Base-by-base conservation (phyloP, 73 alveolate genomes). In the Paramecium sexaurelia region DNA sequence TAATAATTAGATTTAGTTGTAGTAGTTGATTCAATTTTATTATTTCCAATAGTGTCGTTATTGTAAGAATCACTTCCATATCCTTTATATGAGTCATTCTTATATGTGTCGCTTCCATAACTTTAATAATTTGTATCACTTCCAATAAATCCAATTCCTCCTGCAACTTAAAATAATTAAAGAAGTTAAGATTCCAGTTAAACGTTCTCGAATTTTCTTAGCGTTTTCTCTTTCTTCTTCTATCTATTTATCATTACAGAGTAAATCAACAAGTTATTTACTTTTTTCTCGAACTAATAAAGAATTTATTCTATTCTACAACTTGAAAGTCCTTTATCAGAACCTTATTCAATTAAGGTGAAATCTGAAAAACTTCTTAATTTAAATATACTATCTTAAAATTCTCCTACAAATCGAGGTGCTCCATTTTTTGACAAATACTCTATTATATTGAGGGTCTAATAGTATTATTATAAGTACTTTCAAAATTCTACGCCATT, bases 151-250 rank as follows among this genome's bases (percentile, higher is more conserved):
- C 47, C 40, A 0, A 43, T 61, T 24, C 90, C 90, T 40, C 90
- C 90, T 37, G 75, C 73, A 78, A 75, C 90, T 78, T 17, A 17
- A 3, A 45, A 13, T 51, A 51, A n/a, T 51, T 17, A 51, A 43
- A 10, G 8, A 10, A 43, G 13, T 15, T 6, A 51, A 51, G 10
- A 29, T 39, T 7, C 90, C 90, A n/a, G 68, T 55, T 17, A 78
- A 41, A 19, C 90, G 43, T 43, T 78, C 90, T 2, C 90, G 43
- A 24, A 78, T 78, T 47, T 43, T 78, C 22, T 78, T 78, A 24
- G 90, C 90, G 10, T 45, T 78, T 8, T 78, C 90, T 78, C 90
- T 17, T 45, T 78, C 90, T 11, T 78, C 90, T 43, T 78, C 90
- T 20, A 78, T 78, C 26, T 0, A 37, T 22, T 78, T 78, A 7